These are phyloP conservation scores for Phytophthora cactorum DNA, from an alignment of 352 stramenopile genomes.

Conservation along the genomic window DNA sequence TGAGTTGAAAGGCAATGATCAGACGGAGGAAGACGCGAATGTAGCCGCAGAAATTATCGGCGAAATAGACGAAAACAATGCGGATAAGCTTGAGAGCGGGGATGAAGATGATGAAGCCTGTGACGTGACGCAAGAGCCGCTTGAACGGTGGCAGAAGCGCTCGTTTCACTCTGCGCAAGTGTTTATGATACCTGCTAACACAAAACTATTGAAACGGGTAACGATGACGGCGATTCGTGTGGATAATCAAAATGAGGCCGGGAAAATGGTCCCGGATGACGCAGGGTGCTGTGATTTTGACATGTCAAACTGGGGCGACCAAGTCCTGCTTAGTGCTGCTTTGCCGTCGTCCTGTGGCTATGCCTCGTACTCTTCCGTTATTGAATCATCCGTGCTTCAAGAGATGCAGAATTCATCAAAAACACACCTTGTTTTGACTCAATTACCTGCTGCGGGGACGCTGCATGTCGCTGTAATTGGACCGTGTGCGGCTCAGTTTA, in stretches of 20 bases:
- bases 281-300: constrained; percentile 58
- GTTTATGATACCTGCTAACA: constrained; percentile 46
- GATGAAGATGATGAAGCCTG: background rate
- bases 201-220: constrained; percentile 41
- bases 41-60: background rate
- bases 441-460: constrained; percentile 24
- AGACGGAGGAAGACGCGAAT: background rate
- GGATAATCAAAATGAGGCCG: constrained; percentile 46
- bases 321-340: constrained; percentile 47
- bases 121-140: background rate
- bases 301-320: constrained; percentile 60
- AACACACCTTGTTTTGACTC: constrained; percentile 31
- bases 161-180: constrained; percentile 50
- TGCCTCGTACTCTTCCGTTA: constrained; percentile 46
- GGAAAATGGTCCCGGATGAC: constrained; percentile 43
- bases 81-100: background rate
- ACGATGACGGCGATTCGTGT: constrained; percentile 41
- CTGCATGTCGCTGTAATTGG: constrained; percentile 20
- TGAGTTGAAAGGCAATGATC: constrained; percentile 13
- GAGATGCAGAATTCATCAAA: background rate
- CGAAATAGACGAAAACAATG: background rate
- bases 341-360: constrained; percentile 24
- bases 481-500: background rate
- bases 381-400: constrained; percentile 11
- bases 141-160: constrained; percentile 46